A percentile compares a stretch with the other conserved stretches of the same genome.
Conservation (phyloP, 352 stramenopile genomes). For the Globisporangium middletonii region DNA sequence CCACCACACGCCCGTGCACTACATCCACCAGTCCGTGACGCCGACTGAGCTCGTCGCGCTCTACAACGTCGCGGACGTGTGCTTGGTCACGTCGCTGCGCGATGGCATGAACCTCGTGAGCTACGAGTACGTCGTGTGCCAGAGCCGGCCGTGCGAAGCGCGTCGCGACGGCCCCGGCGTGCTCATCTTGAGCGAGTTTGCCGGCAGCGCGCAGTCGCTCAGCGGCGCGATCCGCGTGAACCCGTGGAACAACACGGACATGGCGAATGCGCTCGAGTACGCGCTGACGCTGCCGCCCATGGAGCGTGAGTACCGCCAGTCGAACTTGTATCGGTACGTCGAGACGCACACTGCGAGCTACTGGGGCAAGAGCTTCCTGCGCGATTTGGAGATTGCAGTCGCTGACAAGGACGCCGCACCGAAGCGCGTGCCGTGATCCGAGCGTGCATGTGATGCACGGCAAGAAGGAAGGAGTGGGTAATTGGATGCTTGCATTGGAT, state of each 20-base stretch:
- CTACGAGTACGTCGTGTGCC: slow-evolving; percentile 86
- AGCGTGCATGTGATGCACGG: no score
- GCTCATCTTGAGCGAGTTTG: slow-evolving; percentile 87
- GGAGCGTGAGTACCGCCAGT: slow-evolving; percentile 79
- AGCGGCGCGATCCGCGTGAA: slow-evolving; percentile 87
- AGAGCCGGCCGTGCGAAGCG: slow-evolving; percentile 43
- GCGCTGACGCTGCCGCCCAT: slow-evolving; percentile 76
- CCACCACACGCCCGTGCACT: slow-evolving; percentile 87
- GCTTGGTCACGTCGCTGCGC: slow-evolving; percentile 79
- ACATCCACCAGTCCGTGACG: slow-evolving; percentile 80
- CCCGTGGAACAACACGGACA: slow-evolving; percentile 83
- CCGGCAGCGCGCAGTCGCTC: slow-evolving; percentile 81
- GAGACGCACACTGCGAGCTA: slow-evolving; percentile 74
- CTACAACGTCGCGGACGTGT: slow-evolving; percentile 87
- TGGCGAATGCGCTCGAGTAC: slow-evolving; percentile 74
- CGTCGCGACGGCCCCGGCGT: slow-evolving; percentile 59
- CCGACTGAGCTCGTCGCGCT: slow-evolving; percentile 82
- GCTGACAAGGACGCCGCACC: slow-evolving; percentile 47
- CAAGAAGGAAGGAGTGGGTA: no score
- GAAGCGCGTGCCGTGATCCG: slow-evolving; percentile 40
- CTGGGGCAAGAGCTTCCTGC: slow-evolving; percentile 80
- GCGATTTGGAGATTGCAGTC: slow-evolving; percentile 43
- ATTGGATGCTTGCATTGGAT: no score
- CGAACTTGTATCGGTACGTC: slow-evolving; percentile 88
- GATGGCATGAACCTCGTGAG: slow-evolving; percentile 90